Base-by-base conservation (phyloP, 768 basidiomycete genomes). In the Obba rivulosa region DNA sequence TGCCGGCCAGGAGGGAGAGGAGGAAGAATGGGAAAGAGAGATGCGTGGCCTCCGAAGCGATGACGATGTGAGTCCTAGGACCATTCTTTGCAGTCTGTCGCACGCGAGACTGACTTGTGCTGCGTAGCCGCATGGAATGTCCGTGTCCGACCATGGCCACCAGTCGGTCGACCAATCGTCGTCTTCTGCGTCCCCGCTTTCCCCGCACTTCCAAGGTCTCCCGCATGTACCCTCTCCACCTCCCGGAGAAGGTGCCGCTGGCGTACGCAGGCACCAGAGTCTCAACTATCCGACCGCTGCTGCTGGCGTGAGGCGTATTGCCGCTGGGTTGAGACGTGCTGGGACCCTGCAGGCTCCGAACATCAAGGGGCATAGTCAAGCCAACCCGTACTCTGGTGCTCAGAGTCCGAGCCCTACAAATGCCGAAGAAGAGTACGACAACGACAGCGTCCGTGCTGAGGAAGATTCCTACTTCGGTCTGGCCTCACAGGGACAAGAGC, bases 1-100 rank as follows among this genome's bases (percentile, higher is more conserved):
- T 66, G 81, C 86, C 44, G 88, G 87, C 36, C 85, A 88, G 59
- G 89, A 92, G 57, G 87, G 84, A 56, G 89, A 90, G 51, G 89
- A 92, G 62, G 89, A 91, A 54, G 85, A 88, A 48, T 92, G 90
- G 90, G 86, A 88, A 63, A 70, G 75, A 37, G 80, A 81, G 35
- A 75, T 83, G 65, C 66, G 73, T 17, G 77, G 74, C 66, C 67
- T 78, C 62, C 68, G 71, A 11, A 71, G 79, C 50, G 83, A 83
- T 45, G 86, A 87, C 25, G 85, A 87, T 67, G 88, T 87, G 52
- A 55, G 69, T 3, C 20, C 21, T 25, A 34, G 16, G 40, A 14
- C 34, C 36, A 8, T 42, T 17, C 43, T 3, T 40, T 38, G 21
- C 43, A 47, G 24, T 20, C 14, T 25, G 5, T 44, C 41, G 13